A percentile compares a stretch with the other conserved stretches of the same genome.
Conservation (phyloP, 345 rosid species). For the Acer yangbiense region DNA sequence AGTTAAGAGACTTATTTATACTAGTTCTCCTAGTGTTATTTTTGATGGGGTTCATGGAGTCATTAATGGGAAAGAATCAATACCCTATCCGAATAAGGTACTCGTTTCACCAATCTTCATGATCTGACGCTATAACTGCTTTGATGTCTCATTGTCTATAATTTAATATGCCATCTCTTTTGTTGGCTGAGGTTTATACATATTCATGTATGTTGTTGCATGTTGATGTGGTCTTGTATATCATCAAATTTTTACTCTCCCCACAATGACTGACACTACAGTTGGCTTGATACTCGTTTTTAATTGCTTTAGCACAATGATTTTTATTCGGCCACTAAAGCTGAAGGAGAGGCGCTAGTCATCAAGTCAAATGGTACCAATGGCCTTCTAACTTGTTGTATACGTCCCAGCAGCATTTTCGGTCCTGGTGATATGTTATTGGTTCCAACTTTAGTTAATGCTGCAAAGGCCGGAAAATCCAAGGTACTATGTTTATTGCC, state of each 20-base stretch:
- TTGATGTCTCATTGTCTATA: no score
- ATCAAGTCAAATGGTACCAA: conserved; percentile 67
- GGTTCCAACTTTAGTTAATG: conserved; percentile 78
- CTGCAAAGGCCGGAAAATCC: conserved; percentile 87
- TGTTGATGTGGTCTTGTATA: background rate
- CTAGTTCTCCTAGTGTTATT: conserved; percentile 95
- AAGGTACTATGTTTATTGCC: conserved; percentile 51
- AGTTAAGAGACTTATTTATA: conserved; percentile 85
- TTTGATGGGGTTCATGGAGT: conserved; percentile 76
- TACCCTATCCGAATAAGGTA: conserved; percentile 76
- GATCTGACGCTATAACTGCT: background rate
- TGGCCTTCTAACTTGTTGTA: conserved; percentile 87
- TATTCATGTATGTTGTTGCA: background rate
- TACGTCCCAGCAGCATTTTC: conserved; percentile 92
- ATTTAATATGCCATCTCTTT: background rate
- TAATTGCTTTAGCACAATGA: conserved; percentile 68
- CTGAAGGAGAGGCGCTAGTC: conserved; percentile 78
- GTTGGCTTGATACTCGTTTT: conserved; percentile 6
- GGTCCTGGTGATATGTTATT: conserved; percentile 94
- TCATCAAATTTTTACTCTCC: background rate
- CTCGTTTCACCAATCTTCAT: background rate
- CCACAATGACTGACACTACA: background rate
- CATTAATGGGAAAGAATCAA: conserved; percentile 65
- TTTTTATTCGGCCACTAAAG: conserved; percentile 86
- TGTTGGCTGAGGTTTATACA: background rate